Conservation (phyloP, 306 rosid genomes). For the Trifolium repens region DNA sequence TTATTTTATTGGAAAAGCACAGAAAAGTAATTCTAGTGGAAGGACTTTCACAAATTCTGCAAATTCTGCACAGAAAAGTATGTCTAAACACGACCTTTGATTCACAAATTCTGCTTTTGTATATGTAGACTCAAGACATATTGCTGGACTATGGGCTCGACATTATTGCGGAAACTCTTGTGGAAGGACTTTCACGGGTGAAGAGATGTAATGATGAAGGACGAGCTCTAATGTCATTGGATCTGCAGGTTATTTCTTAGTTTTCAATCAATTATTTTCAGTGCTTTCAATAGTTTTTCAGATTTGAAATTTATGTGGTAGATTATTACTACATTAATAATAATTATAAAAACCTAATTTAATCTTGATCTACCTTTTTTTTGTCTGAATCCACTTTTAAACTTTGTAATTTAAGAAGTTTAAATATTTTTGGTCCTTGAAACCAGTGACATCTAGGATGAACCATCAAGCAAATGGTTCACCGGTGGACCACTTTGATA, state of each 20-base stretch:
- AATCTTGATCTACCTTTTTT: conserved; percentile 18
- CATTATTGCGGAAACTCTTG: conserved; percentile 81
- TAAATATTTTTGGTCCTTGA: conserved; percentile 1
- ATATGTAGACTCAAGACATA: conserved; percentile 69
- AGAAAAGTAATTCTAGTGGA: conserved; percentile 4
- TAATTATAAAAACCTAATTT: conserved; percentile 30
- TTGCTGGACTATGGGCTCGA: conserved; percentile 83
- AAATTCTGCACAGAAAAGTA: too few relatives aligned
- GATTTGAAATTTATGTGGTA: conserved; percentile 26
- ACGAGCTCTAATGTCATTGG: conserved; percentile 94
- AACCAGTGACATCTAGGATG: too few relatives aligned
- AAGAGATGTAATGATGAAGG: conserved; percentile 98
- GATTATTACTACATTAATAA: conserved; percentile 27
- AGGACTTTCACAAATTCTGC: too few relatives aligned
- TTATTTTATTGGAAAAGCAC: conserved; percentile 22
- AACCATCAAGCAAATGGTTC: too few relatives aligned
- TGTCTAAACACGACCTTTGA: too few relatives aligned
- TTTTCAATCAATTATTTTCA: neutral
- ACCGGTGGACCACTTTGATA: too few relatives aligned
- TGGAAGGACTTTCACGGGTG: conserved; percentile 94
- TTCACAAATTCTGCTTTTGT: conserved; percentile 42
- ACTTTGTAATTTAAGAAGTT: conserved; percentile 6
- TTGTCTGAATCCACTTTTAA: conserved; percentile 1
- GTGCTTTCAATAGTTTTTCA: conserved; percentile 28
- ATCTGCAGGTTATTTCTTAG: conserved; percentile 75